These are phyloP conservation scores for Phialophora macrospora DNA, from an alignment of 2,329 filamentous ascomycete genomes.

Conservation along the genomic window DNA sequence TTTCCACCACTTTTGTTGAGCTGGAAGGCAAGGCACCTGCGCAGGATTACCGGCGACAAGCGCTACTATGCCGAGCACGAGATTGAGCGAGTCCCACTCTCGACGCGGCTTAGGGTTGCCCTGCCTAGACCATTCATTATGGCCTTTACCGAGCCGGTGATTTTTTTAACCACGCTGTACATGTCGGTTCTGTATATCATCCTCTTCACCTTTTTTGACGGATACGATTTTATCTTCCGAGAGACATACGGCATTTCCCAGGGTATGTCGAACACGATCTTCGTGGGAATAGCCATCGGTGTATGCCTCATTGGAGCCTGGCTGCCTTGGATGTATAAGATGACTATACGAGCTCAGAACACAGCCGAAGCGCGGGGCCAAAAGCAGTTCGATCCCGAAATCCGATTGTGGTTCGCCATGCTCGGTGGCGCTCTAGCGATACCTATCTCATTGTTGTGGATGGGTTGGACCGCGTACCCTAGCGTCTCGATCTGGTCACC, in stretches of 20 bases:
- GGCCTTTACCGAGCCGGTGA: conserved; percentile 12
- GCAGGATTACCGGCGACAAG: conserved; percentile 47
- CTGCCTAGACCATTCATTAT: conserved; percentile 9
- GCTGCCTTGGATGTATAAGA: neutral
- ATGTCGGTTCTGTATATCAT: conserved; percentile 8
- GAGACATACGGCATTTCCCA: conserved; percentile 10
- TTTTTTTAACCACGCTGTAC: conserved; percentile 2
- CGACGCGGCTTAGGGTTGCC: conserved; percentile 38
- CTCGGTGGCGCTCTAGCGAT: conserved; percentile 51
- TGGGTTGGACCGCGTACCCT: conserved; percentile 58
- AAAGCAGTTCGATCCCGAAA: conserved; percentile 48
- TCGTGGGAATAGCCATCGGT: conserved; percentile 7
- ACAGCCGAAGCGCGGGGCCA: conserved; percentile 6
- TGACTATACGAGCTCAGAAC: neutral
- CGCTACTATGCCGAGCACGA: conserved; percentile 49
- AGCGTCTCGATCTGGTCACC: conserved; percentile 58
- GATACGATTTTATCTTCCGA: conserved; percentile 9
- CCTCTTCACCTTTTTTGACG: conserved; percentile 12
- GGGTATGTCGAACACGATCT: conserved; percentile 8
- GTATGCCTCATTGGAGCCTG: neutral
- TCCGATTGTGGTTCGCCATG: conserved; percentile 48
- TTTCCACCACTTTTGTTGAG: conserved; percentile 52
- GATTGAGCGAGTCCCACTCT: conserved; percentile 49
- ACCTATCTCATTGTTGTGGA: conserved; percentile 62
- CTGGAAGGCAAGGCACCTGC: conserved; percentile 47